Base-by-base conservation (phyloP, 2,329 filamentous ascomycete species). In the Aphanoascus verrucosus region DNA sequence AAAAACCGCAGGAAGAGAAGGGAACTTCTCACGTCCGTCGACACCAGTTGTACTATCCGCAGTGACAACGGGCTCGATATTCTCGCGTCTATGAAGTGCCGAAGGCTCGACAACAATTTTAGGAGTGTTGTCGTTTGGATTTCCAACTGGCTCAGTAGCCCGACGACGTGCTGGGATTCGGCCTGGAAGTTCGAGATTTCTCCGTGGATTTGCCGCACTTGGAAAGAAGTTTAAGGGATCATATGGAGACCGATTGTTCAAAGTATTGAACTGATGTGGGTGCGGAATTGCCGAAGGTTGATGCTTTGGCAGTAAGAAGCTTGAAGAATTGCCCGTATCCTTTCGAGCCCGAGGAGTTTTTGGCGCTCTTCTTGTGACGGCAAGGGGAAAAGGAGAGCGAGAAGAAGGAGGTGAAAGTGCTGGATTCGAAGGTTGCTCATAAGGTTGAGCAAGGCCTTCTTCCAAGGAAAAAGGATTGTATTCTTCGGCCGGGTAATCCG, bases 201-300 rank as follows among this genome's bases (percentile, higher is more conserved):
- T 45, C 3, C 34, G 50, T 7, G 52, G 43, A 31, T 55, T 37
- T 37, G 52, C 19, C n/a, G 20, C 49, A 45, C 55, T 49, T 1
- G 57, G 59, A 28, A 57, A 43, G 35, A 57, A 60, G 37, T 58
- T 57, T 15, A 60, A 51, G n/a, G 59, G 57, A 20, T 60, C 51
- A 32, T 53, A 59, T 31, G 34, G 44, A 17, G 41, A 37, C 37
- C 44, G 52, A 32, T 38, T 52, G 28, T 49, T 56, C 28, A 53
- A 20, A 23, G 59, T 60, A 42, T 57, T 44, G 35, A 60, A 60
- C n/a, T 55, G 51, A 49, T 58, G 50, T n/a, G 57, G 53, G n/a
- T 52, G 55, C 23, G 55, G 55, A 20, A 57, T 52, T 35, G 2
- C 34, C 32, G 40, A 2, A 20, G 20, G 17, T 14, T 46, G 50